These are phyloP conservation scores for Clonostachys chloroleuca DNA, from an alignment of 2,329 filamentous ascomycete species.

Conservation along the genomic window DNA sequence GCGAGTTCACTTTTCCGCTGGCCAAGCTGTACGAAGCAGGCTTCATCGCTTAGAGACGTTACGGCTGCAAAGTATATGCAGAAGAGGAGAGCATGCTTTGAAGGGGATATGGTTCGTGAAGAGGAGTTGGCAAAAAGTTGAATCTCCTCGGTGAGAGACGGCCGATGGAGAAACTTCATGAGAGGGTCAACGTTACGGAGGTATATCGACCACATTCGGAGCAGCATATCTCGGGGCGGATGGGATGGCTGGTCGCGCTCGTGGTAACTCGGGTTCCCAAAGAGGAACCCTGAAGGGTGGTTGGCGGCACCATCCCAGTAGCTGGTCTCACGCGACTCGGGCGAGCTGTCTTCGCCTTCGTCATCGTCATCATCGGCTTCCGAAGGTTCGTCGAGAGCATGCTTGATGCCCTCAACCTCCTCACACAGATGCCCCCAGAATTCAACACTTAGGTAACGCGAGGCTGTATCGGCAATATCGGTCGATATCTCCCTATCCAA, in stretches of 20 bases:
- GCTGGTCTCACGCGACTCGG: conserved; percentile 7
- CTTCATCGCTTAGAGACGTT: conserved; percentile 20
- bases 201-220: conserved; percentile 26
- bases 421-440: conserved; percentile 37
- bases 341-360: conserved; percentile 14
- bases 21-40: conserved; percentile 23
- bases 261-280: conserved; percentile 15
- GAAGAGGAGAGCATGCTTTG: conserved; percentile 30
- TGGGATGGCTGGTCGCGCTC: conserved; percentile 16
- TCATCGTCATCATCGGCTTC: conserved; percentile 25
- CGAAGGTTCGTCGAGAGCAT: conserved; percentile 35
- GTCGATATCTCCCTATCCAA: not conserved
- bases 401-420: conserved; percentile 38
- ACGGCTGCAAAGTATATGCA: conserved; percentile 36
- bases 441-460: conserved; percentile 32
- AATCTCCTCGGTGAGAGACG: conserved; percentile 23
- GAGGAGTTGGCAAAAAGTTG: conserved; percentile 14
- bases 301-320: conserved; percentile 18
- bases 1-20: conserved; percentile 23
- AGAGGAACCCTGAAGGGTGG: conserved; percentile 15
- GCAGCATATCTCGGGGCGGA: conserved; percentile 28
- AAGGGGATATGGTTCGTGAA: conserved; percentile 4
- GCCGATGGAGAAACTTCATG: conserved; percentile 38
- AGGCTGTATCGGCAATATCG: conserved; percentile 10
- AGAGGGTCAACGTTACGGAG: conserved; percentile 35